These are phyloP conservation scores for Cicer yamashitae DNA, from an alignment of 306 rosid genomes.

Conservation along the genomic window DNA sequence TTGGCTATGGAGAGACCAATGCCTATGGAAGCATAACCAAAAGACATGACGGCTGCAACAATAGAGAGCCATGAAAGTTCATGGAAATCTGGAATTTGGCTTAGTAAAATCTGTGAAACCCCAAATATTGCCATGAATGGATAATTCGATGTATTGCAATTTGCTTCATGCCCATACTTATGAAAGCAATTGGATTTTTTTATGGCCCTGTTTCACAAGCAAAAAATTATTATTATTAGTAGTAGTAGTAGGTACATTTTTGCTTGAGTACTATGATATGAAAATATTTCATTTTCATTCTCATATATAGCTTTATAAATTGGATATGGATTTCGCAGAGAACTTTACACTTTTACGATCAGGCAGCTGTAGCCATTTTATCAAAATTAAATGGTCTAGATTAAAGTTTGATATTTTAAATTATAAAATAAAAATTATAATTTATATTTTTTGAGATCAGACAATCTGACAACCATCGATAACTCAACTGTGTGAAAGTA, in stretches of 20 bases:
- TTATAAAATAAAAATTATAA: no score
- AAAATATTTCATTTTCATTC: neutral
- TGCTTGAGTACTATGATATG: neutral
- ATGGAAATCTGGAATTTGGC: slow-evolving; percentile 57
- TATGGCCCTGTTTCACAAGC: slow-evolving; percentile 47
- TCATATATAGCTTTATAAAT: no score
- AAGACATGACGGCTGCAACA: slow-evolving; percentile 55
- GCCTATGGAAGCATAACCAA: slow-evolving; percentile 50
- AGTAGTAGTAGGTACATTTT: neutral
- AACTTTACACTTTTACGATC: no score
- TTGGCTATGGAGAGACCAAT: slow-evolving; percentile 54
- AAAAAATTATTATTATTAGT: neutral
- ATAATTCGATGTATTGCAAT: slow-evolving; percentile 37
- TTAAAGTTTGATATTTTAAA: no score
- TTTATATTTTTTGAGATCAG: no score
- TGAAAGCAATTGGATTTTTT: slow-evolving; percentile 53
- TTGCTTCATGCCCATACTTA: slow-evolving; percentile 35
- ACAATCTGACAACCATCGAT: no score
- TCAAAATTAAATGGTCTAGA: no score
- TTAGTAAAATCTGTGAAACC: slow-evolving; percentile 37
- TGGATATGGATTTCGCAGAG: no score
- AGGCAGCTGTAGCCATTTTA: rapidly evolving
- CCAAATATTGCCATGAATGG: slow-evolving; percentile 47
- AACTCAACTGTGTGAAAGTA: no score
- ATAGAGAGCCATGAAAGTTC: slow-evolving; percentile 52